Evolutionary conservation across 208 protist species (phyloP), one percentile per base, ranked within the genome.

Genomic region (Leishmania arabica): DNA sequence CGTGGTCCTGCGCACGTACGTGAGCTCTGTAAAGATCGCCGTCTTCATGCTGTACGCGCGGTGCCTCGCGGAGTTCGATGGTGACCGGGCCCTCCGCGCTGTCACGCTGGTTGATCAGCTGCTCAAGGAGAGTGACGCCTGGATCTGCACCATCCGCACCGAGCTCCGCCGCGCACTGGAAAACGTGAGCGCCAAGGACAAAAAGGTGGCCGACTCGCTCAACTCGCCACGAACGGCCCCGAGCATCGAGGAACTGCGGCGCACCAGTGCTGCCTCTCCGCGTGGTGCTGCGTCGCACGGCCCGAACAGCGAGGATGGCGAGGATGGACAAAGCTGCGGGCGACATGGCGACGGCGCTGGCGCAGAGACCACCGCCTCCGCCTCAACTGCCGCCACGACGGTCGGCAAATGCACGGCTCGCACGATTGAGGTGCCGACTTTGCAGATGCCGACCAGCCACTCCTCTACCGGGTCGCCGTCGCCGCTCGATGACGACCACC

Each of bases 41-140:
- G 88, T 94, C 24, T 97, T 88, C 78, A 88, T 92, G 68, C 84
- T 97, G n/a, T 95, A 96, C 86, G 88, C 91, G 51, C 90, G 89
- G 77, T 95, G 92, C 70, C 85, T 97, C 3, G 90, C 86, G 60
- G 87, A 89, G 68, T 95, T 95, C 84, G 92, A 96, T 78, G 92
- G 89, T 11, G 90, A 96, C 73, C 84, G 90, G 21, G 89, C 90
- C 8, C 83, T 90, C 72, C 88, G 88, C 19, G 92, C 90, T 17
- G 85, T 89, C 5, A 86, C 81, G 24, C 86, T 79, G 53, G 82
- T 92, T 2, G 53, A 80, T 17, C 69, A 75, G 49, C 75, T 95
- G 21, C 78, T 95, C 40, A 66, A 89, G 62, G 89, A 95, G 64
- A 89, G 82, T 24, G 86, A 92, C 31, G n/a, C 68, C n/a, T 95